Conservation (phyloP, 2,329 filamentous ascomycete genomes). For the Aureobasidium sp. region DNA sequence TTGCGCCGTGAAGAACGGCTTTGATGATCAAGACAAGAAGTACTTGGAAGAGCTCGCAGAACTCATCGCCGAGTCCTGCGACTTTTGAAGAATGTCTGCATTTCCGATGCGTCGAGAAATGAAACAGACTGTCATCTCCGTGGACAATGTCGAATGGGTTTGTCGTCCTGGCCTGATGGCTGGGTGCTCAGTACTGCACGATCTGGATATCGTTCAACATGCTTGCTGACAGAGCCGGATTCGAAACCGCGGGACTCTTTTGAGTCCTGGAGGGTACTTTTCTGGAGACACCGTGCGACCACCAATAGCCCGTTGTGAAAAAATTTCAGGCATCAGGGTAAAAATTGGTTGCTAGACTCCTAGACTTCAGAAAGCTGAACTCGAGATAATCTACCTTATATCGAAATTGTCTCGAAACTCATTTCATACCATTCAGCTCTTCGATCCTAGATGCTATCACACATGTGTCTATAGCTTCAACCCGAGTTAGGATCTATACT, state of each 20-base stretch:
- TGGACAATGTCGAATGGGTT: background rate
- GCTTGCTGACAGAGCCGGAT: background rate
- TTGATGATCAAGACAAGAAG: constrained; percentile 59
- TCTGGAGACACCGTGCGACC: background rate
- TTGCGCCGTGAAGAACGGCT: constrained; percentile 60
- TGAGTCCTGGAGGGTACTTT: constrained; percentile 5
- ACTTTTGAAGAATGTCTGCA: constrained; percentile 44
- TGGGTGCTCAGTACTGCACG: background rate
- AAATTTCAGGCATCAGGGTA: background rate
- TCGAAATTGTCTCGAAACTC: background rate
- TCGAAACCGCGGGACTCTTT: background rate
- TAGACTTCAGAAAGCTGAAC: background rate
- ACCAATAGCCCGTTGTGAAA: too few relatives aligned
- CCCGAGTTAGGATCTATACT: too few relatives aligned
- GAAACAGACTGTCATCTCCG: too few relatives aligned
- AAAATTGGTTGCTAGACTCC: background rate
- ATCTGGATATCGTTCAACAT: background rate
- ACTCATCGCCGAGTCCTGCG: constrained; percentile 54
- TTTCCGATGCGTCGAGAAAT: background rate
- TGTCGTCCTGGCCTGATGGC: background rate
- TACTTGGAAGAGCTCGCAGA: constrained; percentile 60
- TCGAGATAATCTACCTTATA: background rate
- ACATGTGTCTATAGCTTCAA: too few relatives aligned
- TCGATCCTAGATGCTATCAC: background rate
- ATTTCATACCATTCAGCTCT: background rate